Base-by-base conservation (phyloP, 306 rosid genomes). In the Sindora glabra region DNA sequence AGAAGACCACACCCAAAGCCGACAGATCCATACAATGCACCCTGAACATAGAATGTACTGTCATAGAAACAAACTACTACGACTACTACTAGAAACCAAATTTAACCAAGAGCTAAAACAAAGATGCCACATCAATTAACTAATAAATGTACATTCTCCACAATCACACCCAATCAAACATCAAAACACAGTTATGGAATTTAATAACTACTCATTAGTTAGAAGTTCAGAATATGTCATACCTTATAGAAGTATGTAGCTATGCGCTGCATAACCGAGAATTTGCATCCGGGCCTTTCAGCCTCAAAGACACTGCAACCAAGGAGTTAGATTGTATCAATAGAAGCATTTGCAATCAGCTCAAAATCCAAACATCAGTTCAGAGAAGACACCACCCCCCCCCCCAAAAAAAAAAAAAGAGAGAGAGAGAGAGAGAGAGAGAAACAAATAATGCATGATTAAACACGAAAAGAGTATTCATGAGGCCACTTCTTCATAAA, bases 1-100 rank as follows among this genome's bases (percentile, higher is more conserved):
- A 92, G 33, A 30, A 92, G 77, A 48, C 99, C 99, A 75, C 99
- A 92, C 65, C 81, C 96, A 64, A 89, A 86, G 24, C 99, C 99
- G 71, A 89, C 96, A 2, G 81, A 61, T 57, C 95, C 99, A 73
- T 92, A 92, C 69, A 86, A 55, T 17, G 86, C 81, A 62, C 99
- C 99, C 99, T 92, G 81, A 71, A 80, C 47, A 71, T 56, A 70
- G 61, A 81, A 81, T 48, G 37, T 50, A 48, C 42, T 33, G 24
- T 69, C 37, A 14, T 6, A 40, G 56, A 27, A 62, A 64, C 25
- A 50, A 42, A 34, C 38, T 55, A 25, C 25, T 6, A 60, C 14
- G 36, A 34, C 38, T 55, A 25, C 25, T 6, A 60, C 14, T 22
- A 29, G 24, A 65, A 71, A 37, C 70, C 58, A 48, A 25, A 37